Evolutionary conservation across 2,329 filamentous ascomycete genomes (phyloP).

Genomic region (Orbilia blumenaviensis): DNA sequence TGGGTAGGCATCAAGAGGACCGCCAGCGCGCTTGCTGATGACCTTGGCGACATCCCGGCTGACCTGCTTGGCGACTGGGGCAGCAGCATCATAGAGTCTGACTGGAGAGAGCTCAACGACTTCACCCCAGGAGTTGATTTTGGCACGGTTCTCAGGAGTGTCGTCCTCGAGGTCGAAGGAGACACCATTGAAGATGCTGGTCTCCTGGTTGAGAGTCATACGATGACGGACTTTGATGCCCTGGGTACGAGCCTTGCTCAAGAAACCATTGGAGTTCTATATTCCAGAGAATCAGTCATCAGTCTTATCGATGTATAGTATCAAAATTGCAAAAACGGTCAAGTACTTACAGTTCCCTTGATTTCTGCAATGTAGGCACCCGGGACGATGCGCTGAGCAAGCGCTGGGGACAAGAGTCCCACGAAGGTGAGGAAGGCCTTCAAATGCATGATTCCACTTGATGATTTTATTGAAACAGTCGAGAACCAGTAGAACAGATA

Average conservation of each 20-base stretch:
- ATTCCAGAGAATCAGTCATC: conserved; percentile 7
- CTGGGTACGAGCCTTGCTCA: conserved; percentile 29
- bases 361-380: conserved; percentile 53
- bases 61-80: conserved; percentile 33
- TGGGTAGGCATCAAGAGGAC: conserved; percentile 22
- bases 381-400: conserved; percentile 49
- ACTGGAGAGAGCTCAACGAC: conserved; percentile 50
- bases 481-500: neutral
- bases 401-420: conserved; percentile 50
- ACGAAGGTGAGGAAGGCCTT: conserved; percentile 49
- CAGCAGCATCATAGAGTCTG: conserved; percentile 34
- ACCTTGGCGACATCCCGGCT: conserved; percentile 31
- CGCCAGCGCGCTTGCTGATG: conserved; percentile 29
- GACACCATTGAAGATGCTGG: conserved; percentile 49
- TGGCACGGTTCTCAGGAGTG: conserved; percentile 47
- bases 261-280: conserved; percentile 46
- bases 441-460: conserved; percentile 51
- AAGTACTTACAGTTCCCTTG: conserved; percentile 46
- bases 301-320: neutral
- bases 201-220: conserved; percentile 50
- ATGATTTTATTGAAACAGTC: neutral
- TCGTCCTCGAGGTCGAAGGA: conserved; percentile 52
- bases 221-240: conserved; percentile 46
- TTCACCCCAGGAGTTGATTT: conserved; percentile 48
- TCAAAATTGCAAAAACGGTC: conserved; percentile 10